phyloP scores from a whole-genome alignment of 2,329 filamentous ascomycete genomes.

The Graphiopsis chlorocephala region DNA sequence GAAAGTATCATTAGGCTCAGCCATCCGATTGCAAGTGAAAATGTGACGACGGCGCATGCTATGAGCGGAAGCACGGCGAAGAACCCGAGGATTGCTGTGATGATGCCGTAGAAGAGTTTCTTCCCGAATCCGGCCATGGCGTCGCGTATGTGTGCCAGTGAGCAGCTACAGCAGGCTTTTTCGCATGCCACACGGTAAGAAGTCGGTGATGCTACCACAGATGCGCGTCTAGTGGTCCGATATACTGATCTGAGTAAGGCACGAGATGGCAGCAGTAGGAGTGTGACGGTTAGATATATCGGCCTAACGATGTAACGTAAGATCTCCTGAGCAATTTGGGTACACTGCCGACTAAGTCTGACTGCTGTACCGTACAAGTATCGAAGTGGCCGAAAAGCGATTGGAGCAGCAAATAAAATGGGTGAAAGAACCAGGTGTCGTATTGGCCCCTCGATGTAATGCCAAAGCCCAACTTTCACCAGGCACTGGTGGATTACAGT shows the following conservation, averaged over 20 bases:
- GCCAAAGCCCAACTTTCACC: not conserved
- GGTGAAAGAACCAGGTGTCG: not conserved
- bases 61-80: slow-evolving; percentile 3
- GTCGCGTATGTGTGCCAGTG: not conserved
- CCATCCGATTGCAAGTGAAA: not conserved
- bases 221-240: not conserved
- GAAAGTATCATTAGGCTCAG: not conserved
- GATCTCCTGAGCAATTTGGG: not conserved
- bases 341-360: not conserved
- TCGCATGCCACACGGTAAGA: not conserved
- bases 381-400: not conserved
- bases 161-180: not conserved
- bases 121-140: not conserved
- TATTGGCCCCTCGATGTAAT: not conserved
- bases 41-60: not conserved
- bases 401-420: not conserved
- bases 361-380: not conserved
- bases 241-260: not conserved
- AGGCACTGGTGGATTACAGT: not conserved
- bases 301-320: not conserved
- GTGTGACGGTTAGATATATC: not conserved
- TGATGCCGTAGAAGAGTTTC: not conserved
- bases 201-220: not conserved
- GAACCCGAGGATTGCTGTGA: not conserved
- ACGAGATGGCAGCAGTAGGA: not conserved